These are phyloP conservation scores for Murraya koenigii DNA, from an alignment of 345 rosid species.

Conservation along the genomic window DNA sequence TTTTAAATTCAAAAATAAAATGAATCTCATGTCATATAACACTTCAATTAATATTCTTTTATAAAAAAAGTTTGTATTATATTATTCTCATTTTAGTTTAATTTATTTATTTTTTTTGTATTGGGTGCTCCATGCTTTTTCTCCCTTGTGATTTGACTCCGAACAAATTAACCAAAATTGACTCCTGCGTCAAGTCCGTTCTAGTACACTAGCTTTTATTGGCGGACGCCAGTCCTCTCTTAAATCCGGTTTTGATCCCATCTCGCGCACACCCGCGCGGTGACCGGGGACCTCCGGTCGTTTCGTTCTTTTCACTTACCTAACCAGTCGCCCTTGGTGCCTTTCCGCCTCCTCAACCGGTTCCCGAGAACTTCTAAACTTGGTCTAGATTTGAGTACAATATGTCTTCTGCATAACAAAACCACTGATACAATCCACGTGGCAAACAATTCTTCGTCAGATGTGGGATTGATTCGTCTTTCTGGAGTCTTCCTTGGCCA, in stretches of 20 bases:
- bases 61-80: background rate
- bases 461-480: background rate
- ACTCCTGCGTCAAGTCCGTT: slow-evolving; percentile 50
- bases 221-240: slow-evolving; percentile 51
- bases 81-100: background rate
- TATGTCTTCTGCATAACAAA: background rate
- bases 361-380: slow-evolving; percentile 4
- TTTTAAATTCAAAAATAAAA: too few species aligned
- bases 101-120: background rate
- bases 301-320: slow-evolving; percentile 16
- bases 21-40: too few species aligned
- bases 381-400: background rate
- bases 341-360: slow-evolving; percentile 45
- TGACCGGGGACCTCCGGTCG: slow-evolving; percentile 44
- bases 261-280: slow-evolving; percentile 26
- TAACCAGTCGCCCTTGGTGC: slow-evolving; percentile 17
- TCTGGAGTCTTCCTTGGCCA: slow-evolving; percentile 14
- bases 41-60: too few species aligned
- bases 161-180: slow-evolving; percentile 36
- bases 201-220: slow-evolving; percentile 24
- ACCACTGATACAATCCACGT: slow-evolving; percentile 3
- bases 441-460: slow-evolving; percentile 6
- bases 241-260: slow-evolving; percentile 31
- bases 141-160: slow-evolving; percentile 42
- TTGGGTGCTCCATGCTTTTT: slow-evolving; percentile 28